Evolutionary conservation across 2,329 filamentous ascomycete genomes (phyloP).

Genomic region (Bisporella sp.): DNA sequence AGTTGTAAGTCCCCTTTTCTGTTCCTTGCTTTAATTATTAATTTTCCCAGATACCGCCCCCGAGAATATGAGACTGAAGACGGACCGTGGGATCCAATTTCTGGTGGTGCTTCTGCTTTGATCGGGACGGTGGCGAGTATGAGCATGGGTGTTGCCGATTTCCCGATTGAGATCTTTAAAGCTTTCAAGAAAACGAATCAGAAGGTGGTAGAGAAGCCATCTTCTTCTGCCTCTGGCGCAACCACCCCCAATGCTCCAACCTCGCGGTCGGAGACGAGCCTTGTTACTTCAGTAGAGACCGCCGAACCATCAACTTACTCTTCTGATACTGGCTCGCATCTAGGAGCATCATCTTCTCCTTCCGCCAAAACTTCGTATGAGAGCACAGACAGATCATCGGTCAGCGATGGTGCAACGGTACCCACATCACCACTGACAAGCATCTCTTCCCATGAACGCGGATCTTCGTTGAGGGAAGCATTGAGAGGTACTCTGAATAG

Average conservation of each 20-base stretch:
- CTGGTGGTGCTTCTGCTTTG: conserved; percentile 68
- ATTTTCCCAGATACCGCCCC: conserved; percentile 37
- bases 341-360: conserved; percentile 2
- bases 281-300: not conserved
- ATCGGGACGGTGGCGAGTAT: conserved; percentile 79
- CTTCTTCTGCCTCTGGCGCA: conserved; percentile 7
- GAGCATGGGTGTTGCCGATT: conserved; percentile 75
- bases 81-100: conserved; percentile 72
- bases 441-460: conserved; percentile 10
- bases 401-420: conserved; percentile 6
- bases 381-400: conserved; percentile 13
- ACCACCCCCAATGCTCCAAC: conserved; percentile 8
- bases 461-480: conserved; percentile 24
- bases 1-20: conserved; percentile 51
- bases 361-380: conserved; percentile 21
- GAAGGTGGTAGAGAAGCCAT: conserved; percentile 2
- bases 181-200: conserved; percentile 18
- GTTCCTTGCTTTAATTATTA: not conserved
- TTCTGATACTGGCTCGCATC: not conserved
- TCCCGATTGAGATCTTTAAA: conserved; percentile 51
- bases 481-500: conserved; percentile 22
- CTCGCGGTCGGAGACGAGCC: not conserved
- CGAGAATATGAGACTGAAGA: conserved; percentile 71
- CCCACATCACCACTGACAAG: conserved; percentile 16
- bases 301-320: not conserved